Evolutionary conservation across 2,329 filamentous ascomycete species (phyloP).

Genomic region (Ceratocystis variospora): DNA sequence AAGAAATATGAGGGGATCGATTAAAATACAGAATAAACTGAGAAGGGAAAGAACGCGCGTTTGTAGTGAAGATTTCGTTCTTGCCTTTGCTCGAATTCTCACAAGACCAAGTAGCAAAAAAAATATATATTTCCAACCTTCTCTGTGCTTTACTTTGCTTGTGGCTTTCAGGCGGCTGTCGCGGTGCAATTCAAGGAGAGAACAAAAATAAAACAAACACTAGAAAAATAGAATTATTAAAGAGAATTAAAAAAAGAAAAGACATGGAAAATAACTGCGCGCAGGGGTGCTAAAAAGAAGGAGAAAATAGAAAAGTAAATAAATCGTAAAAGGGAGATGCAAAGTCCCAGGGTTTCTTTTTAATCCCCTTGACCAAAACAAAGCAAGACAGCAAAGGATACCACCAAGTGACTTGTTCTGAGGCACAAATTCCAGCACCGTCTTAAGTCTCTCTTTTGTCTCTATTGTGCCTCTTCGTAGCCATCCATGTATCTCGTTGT

Average conservation of each 20-base stretch:
- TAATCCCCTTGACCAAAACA: neutral
- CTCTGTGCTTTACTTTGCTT: neutral
- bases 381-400: neutral
- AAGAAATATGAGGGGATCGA: neutral
- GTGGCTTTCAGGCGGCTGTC: neutral
- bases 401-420: neutral
- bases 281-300: neutral
- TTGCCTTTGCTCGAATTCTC: neutral
- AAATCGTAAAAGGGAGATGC: neutral
- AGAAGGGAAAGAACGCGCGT: neutral
- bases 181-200: neutral
- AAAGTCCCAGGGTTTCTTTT: neutral
- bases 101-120: neutral
- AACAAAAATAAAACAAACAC: neutral
- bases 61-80: neutral
- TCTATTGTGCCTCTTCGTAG: no score
- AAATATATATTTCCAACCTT: neutral
- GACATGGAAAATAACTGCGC: neutral
- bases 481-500: no score
- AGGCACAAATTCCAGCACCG: no score
- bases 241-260: neutral
- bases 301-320: neutral
- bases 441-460: no score
- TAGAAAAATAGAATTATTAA: neutral
- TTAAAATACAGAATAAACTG: neutral